A percentile compares a stretch with the other conserved stretches of the same genome.
These are phyloP conservation scores for Diplocarpon rosae DNA, from an alignment of 2,329 filamentous ascomycete species.

Conservation along the genomic window DNA sequence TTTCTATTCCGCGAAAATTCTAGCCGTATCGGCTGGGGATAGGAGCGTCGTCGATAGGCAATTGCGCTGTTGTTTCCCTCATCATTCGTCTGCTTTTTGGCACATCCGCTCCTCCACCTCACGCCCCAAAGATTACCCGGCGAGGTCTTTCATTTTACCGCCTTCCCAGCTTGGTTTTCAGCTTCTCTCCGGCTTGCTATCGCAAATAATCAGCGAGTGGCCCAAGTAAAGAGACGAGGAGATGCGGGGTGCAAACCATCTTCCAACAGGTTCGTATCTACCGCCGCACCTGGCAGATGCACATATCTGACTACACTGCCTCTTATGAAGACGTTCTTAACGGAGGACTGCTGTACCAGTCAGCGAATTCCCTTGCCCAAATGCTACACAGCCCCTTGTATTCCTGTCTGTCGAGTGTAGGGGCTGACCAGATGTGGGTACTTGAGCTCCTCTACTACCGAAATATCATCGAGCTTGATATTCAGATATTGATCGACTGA, in stretches of 20 bases:
- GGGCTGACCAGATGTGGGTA: slow-evolving; percentile 76
- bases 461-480: slow-evolving; percentile 95
- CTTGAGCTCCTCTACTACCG: slow-evolving; percentile 83
- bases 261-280: slow-evolving; percentile 60
- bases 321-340: slow-evolving; percentile 68
- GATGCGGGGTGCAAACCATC: slow-evolving; percentile 39
- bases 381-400: too few relatives aligned
- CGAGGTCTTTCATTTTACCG: slow-evolving; percentile 30
- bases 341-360: slow-evolving; percentile 42
- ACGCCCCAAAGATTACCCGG: too few relatives aligned
- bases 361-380: slow-evolving; percentile 4
- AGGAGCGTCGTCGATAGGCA: too few relatives aligned
- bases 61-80: not conserved
- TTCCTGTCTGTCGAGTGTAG: not conserved
- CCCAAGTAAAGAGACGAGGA: not conserved
- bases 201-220: slow-evolving; percentile 7
- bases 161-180: slow-evolving; percentile 38
- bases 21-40: not conserved
- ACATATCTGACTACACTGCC: slow-evolving; percentile 68
- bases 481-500: slow-evolving; percentile 98
- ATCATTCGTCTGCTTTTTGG: not conserved
- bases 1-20: not conserved
- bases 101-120: not conserved
- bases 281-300: slow-evolving; percentile 53
- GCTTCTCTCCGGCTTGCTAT: slow-evolving; percentile 31